A percentile compares a stretch with the other conserved stretches of the same genome.
Evolutionary conservation across 2,329 filamentous ascomycete species (phyloP).

Genomic region (Metarhizium album): DNA sequence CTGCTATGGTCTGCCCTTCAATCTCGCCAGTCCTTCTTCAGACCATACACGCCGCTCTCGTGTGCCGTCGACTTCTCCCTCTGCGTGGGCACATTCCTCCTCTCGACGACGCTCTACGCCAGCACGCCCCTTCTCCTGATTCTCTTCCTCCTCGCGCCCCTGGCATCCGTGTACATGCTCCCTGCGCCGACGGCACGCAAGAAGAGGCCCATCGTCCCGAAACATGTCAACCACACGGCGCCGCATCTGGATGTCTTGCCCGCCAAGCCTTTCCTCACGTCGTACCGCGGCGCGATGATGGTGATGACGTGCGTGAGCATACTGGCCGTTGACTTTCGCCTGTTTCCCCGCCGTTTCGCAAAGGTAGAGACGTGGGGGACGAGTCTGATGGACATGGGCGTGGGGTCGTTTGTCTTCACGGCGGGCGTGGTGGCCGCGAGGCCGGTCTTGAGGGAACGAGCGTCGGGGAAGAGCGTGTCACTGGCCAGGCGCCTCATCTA

Average conservation of each 20-base stretch:
- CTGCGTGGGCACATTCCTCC: conserved; percentile 71
- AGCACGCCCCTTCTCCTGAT: conserved; percentile 63
- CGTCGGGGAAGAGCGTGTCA: conserved; percentile 36
- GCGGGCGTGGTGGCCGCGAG: conserved; percentile 84
- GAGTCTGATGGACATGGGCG: conserved; percentile 96
- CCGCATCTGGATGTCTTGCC: conserved; percentile 42
- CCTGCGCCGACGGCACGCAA: conserved; percentile 31
- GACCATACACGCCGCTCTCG: conserved; percentile 56
- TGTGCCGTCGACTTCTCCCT: conserved; percentile 76
- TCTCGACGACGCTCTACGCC: conserved; percentile 79
- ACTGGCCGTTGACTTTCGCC: conserved; percentile 87
- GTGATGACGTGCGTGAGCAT: conserved; percentile 83
- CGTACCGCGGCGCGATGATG: conserved; percentile 86
- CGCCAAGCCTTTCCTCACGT: conserved; percentile 83
- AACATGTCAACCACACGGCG: not conserved
- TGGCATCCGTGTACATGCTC: conserved; percentile 48
- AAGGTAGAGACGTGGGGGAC: conserved; percentile 99
- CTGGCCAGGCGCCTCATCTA: conserved; percentile 48
- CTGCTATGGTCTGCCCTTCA: conserved; percentile 86
- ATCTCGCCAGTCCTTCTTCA: conserved; percentile 74
- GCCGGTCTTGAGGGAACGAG: conserved; percentile 60
- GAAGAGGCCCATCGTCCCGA: not conserved
- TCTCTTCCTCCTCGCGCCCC: conserved; percentile 61
- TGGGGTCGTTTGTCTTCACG: conserved; percentile 95
- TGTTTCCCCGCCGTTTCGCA: conserved; percentile 89